Evolutionary conservation across 108 stramenopile species (phyloP).

Genomic region (Cyclostephanos invisitatus): DNA sequence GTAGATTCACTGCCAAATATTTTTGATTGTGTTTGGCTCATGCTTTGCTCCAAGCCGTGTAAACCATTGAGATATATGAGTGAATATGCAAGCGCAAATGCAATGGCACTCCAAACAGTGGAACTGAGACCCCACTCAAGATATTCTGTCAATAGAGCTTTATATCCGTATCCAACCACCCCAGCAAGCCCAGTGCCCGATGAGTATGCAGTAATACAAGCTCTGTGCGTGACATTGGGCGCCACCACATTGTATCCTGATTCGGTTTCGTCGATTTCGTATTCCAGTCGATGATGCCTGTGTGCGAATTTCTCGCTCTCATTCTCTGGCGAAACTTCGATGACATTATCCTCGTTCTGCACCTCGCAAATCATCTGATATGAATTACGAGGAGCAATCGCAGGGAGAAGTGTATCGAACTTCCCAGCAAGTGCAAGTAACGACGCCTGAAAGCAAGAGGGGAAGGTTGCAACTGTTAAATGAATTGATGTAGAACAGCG

Average conservation of each 20-base stretch:
- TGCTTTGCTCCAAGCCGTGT: constrained; percentile 11
- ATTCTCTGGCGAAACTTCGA: not conserved
- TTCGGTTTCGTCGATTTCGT: constrained; percentile 9
- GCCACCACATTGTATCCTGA: constrained; percentile 7
- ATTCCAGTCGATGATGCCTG: constrained; percentile 1
- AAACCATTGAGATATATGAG: constrained; percentile 24
- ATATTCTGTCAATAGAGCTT: constrained; percentile 33
- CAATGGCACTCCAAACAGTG: constrained; percentile 33
- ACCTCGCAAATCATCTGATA: constrained; percentile 7
- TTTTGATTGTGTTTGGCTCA: constrained; percentile 3
- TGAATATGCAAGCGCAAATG: constrained; percentile 22
- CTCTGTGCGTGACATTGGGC: constrained; percentile 4
- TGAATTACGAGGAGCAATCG: not conserved
- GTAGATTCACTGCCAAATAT: not conserved
- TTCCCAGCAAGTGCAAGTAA: constrained; percentile 80
- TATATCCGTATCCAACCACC: constrained; percentile 74
- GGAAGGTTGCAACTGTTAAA: not conserved
- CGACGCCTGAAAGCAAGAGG: constrained; percentile 40
- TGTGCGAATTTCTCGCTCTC: not conserved
- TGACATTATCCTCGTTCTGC: constrained; percentile 17
- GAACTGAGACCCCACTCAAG: constrained; percentile 30
- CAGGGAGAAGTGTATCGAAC: constrained; percentile 30
- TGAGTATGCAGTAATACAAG: constrained; percentile 70
- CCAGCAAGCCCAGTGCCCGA: constrained; percentile 84
- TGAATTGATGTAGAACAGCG: not conserved